phyloP scores from a whole-genome alignment of 495 filamentous ascomycete genomes.

The Trichoderma asperelloides region DNA sequence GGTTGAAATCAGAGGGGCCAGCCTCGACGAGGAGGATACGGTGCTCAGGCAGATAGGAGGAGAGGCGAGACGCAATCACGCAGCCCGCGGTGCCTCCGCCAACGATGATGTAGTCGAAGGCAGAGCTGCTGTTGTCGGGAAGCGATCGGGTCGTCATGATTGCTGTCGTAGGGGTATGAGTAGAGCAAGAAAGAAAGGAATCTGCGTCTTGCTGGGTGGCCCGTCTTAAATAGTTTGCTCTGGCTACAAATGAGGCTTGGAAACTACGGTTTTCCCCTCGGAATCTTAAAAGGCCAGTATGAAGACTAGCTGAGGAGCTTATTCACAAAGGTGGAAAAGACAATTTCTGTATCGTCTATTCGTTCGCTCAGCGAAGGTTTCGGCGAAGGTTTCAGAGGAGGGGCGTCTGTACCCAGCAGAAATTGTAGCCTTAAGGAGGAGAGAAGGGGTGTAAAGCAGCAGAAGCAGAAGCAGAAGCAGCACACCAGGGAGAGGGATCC shows the following conservation, averaged over 20 bases:
- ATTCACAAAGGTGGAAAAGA: neutral
- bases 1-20: constrained; percentile 40
- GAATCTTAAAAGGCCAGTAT: neutral
- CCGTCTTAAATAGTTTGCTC: neutral
- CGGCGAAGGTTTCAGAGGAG: neutral
- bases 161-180: constrained; percentile 29
- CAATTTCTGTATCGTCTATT: neutral
- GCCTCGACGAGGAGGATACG: constrained; percentile 58
- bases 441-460: neutral
- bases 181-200: neutral
- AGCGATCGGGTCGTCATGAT: constrained; percentile 34
- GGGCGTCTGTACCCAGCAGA: neutral
- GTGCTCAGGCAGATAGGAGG: constrained; percentile 58
- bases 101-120: constrained; percentile 68
- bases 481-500: neutral
- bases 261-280: neutral
- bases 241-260: neutral
- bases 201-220: neutral
- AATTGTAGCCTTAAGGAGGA: neutral
- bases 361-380: neutral
- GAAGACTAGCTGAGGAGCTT: neutral
- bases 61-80: constrained; percentile 56
- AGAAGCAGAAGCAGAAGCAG: neutral
- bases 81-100: constrained; percentile 81
- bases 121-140: constrained; percentile 10